A percentile compares a stretch with the other conserved stretches of the same genome.
These are phyloP conservation scores for Marchantia polymorpha DNA, from an alignment of 225 moss, liverwort and hornwort genomes.

Conservation along the genomic window DNA sequence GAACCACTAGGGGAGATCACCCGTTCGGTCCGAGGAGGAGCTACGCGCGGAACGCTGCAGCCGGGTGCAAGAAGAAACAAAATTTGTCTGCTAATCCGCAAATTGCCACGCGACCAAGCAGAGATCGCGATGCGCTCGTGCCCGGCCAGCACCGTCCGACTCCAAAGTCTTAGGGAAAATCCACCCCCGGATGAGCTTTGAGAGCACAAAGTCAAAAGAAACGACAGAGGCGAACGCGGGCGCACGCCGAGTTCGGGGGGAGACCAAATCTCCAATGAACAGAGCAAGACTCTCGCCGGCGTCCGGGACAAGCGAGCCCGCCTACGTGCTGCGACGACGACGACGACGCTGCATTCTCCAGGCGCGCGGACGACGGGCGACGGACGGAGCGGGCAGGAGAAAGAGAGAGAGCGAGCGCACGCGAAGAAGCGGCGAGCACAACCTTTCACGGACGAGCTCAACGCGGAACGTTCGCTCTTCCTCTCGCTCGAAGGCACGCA, in stretches of 20 bases:
- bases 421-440: background rate
- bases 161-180: no score
- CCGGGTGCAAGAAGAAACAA: background rate
- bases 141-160: background rate
- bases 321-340: no score
- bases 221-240: background rate
- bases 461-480: background rate
- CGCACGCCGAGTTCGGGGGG: background rate
- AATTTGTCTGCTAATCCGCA: background rate
- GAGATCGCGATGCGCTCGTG: background rate
- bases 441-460: background rate
- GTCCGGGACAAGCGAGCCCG: background rate
- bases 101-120: background rate
- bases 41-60: constrained; percentile 2
- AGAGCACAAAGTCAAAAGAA: background rate
- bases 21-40: background rate
- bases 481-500: background rate
- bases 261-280: background rate
- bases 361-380: background rate
- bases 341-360: background rate
- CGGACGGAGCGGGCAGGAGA: background rate
- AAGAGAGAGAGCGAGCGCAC: background rate
- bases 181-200: no score
- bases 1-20: background rate
- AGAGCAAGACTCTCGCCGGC: background rate